These are phyloP conservation scores for Mycena filopes DNA, from an alignment of 768 basidiomycete species.

Conservation along the genomic window DNA sequence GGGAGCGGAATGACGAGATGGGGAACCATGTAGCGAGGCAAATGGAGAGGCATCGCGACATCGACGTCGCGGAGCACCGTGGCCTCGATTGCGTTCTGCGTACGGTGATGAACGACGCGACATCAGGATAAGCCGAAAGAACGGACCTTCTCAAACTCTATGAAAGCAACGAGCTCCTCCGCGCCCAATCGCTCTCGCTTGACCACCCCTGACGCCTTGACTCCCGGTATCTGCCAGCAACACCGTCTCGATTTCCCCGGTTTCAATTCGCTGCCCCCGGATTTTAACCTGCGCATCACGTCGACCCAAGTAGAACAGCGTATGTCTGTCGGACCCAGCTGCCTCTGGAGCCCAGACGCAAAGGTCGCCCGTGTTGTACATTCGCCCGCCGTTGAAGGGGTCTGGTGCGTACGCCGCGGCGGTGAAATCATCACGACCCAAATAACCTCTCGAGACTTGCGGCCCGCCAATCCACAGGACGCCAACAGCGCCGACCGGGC, in stretches of 20 bases:
- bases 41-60: not conserved
- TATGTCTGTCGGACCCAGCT: not conserved
- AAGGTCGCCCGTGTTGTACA: slow-evolving; percentile 13
- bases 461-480: slow-evolving; percentile 10
- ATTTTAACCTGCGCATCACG: slow-evolving; percentile 9
- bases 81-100: slow-evolving; percentile 2
- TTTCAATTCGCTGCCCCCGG: slow-evolving; percentile 13
- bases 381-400: slow-evolving; percentile 2
- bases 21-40: slow-evolving; percentile 15
- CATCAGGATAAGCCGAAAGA: not conserved
- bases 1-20: not conserved
- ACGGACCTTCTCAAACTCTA: slow-evolving; percentile 3
- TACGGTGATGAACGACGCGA: not conserved
- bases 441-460: slow-evolving; percentile 8
- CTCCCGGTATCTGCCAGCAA: not conserved
- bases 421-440: slow-evolving; percentile 11
- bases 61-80: not conserved
- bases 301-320: slow-evolving; percentile 5
- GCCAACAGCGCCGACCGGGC: not conserved
- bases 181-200: not conserved
- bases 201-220: not conserved
- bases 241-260: slow-evolving; percentile 1
- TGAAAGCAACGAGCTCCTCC: slow-evolving; percentile 12
- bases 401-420: not conserved
- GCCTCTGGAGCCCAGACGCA: slow-evolving; percentile 6